Evolutionary conservation across 1,284 basidiomycete species (phyloP).

Genomic region (Apiotrichum siamense): DNA sequence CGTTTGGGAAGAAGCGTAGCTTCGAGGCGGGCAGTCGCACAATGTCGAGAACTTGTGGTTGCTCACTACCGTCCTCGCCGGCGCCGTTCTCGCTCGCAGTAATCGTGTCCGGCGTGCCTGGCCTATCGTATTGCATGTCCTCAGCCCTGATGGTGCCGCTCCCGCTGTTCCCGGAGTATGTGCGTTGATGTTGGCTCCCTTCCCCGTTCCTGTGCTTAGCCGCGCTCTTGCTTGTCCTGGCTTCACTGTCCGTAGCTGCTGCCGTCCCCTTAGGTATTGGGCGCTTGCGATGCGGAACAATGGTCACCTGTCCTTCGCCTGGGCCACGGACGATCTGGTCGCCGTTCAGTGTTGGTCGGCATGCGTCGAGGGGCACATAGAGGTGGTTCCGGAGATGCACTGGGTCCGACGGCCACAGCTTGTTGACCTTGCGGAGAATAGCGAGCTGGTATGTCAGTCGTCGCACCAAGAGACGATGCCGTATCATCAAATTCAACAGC

Average conservation of each 20-base stretch:
- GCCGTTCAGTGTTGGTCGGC: slow-evolving; percentile 37
- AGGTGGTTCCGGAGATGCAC: slow-evolving; percentile 77
- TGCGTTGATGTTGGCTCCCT: neutral
- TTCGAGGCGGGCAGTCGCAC: slow-evolving; percentile 43
- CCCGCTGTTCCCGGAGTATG: neutral
- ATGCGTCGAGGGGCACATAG: slow-evolving; percentile 61
- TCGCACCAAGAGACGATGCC: no score
- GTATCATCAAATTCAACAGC: neutral
- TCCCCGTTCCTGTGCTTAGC: neutral
- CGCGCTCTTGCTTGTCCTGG: slow-evolving; percentile 5
- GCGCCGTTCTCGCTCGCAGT: neutral
- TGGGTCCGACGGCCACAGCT: slow-evolving; percentile 81
- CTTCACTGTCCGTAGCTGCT: slow-evolving; percentile 18
- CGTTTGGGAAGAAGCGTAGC: slow-evolving; percentile 42
- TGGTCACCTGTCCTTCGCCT: slow-evolving; percentile 36
- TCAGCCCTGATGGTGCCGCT: neutral
- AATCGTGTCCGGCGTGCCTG: neutral
- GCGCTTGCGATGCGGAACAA: slow-evolving; percentile 23
- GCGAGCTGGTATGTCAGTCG: slow-evolving; percentile 47
- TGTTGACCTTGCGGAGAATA: slow-evolving; percentile 76
- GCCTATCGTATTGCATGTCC: neutral
- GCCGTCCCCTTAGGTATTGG: neutral
- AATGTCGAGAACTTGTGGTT: slow-evolving; percentile 28
- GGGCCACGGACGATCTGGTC: slow-evolving; percentile 29
- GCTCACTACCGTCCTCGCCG: neutral